These are phyloP conservation scores for Penicillium sp. DNA, from an alignment of 2,329 filamentous ascomycete genomes.

Conservation along the genomic window DNA sequence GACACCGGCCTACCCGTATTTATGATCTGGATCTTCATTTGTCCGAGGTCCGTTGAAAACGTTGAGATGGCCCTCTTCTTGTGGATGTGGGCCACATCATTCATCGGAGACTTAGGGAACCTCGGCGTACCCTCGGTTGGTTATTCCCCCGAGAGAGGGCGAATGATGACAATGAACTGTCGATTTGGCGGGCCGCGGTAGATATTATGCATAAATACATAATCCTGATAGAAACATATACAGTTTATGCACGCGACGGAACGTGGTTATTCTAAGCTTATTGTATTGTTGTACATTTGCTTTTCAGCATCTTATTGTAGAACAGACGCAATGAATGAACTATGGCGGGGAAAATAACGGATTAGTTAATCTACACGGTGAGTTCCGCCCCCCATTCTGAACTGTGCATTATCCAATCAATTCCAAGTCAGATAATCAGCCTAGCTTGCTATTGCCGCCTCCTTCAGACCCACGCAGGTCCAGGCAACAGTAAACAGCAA, in stretches of 20 bases:
- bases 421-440: neutral
- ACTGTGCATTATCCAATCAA: neutral
- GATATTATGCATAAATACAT: neutral
- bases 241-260: no score
- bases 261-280: neutral
- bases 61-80: neutral
- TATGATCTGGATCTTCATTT: neutral
- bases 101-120: neutral
- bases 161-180: neutral
- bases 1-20: constrained; percentile 6
- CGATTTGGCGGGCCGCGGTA: neutral
- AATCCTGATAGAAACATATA: no score
- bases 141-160: neutral
- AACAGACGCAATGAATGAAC: neutral
- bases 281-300: neutral
- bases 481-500: neutral
- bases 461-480: neutral
- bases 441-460: neutral
- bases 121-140: neutral
- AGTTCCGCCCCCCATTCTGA: neutral
- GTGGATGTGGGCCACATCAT: neutral
- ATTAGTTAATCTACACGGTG: neutral
- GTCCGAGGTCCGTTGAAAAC: constrained; percentile 1
- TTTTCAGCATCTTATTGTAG: neutral
- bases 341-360: neutral